Percentiles rank a stretch among this genome's conserved stretches.
These are phyloP conservation scores for Starmerella floricola DNA, from an alignment of 805 yeast species.

Conservation along the genomic window DNA sequence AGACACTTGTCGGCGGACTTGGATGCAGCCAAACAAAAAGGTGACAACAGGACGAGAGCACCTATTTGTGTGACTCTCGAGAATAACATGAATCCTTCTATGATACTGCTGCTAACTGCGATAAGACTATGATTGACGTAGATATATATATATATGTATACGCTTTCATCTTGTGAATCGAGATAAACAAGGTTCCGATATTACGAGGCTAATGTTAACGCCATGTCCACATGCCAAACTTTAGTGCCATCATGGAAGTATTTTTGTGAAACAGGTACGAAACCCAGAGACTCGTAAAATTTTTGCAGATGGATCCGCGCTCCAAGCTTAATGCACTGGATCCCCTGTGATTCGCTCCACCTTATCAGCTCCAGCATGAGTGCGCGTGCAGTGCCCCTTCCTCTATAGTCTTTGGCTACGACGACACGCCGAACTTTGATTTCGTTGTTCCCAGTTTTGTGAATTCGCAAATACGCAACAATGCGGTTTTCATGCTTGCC, in stretches of 20 bases:
- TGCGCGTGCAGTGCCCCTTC: conserved; percentile 14
- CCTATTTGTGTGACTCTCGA: too few relatives aligned
- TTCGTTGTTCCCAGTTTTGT: neutral
- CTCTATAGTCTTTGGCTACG: conserved; percentile 11
- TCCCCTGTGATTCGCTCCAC: conserved; percentile 4
- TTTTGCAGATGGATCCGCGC: conserved; percentile 17
- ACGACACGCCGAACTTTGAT: conserved; percentile 19
- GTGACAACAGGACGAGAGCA: too few relatives aligned
- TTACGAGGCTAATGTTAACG: neutral
- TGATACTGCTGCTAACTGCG: neutral
- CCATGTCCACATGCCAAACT: conserved; percentile 21
- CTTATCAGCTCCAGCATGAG: conserved; percentile 9
- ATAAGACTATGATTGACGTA: too few relatives aligned
- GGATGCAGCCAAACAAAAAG: too few relatives aligned
- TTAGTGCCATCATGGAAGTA: conserved; percentile 15
- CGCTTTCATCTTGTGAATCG: neutral
- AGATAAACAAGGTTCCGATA: neutral
- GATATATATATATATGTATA: neutral
- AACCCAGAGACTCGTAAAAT: conserved; percentile 19
- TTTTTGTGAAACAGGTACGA: conserved; percentile 4
- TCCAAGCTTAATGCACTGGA: conserved; percentile 3
- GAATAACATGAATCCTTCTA: too few relatives aligned
- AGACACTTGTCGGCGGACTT: too few relatives aligned
- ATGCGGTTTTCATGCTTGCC: conserved; percentile 1
- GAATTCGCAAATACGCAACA: conserved; percentile 12